Evolutionary conservation across 75 land plant genomes (phyloP).

Genomic region (Cunninghamia lanceolata): DNA sequence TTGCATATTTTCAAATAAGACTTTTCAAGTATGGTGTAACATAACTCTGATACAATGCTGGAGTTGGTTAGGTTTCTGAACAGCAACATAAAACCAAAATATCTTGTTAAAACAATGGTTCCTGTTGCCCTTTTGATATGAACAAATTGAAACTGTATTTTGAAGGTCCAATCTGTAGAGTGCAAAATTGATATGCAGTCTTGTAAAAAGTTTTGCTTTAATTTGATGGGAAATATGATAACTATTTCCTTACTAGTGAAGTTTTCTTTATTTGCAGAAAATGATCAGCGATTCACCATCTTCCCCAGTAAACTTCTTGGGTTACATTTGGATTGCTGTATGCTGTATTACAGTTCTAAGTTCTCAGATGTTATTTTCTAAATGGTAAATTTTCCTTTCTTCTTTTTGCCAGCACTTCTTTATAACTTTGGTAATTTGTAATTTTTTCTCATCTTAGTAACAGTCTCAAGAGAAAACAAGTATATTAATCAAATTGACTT

Average conservation of each 20-base stretch:
- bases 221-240: not conserved
- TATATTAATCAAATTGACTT: not conserved
- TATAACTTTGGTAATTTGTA: not conserved
- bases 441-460: not conserved
- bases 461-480: not conserved
- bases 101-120: not conserved
- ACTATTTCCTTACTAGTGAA: not conserved
- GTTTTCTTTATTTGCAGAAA: not conserved
- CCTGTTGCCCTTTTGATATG: not conserved
- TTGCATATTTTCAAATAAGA: not conserved
- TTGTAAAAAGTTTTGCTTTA: not conserved
- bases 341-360: slow-evolving; percentile 11
- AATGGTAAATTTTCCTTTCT: slow-evolving; percentile 1
- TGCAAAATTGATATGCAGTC: not conserved
- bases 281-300: slow-evolving; percentile 5
- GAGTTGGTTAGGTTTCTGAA: not conserved
- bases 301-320: slow-evolving; percentile 1
- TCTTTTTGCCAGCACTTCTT: not conserved
- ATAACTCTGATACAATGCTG: not conserved
- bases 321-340: slow-evolving; percentile 7
- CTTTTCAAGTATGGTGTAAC: not conserved
- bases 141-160: not conserved
- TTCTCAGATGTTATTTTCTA: slow-evolving; percentile 5
- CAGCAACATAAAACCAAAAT: not conserved
- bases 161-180: not conserved